phyloP scores from a whole-genome alignment of 305 asterid species.

The Stenogyne calaminthoides region DNA sequence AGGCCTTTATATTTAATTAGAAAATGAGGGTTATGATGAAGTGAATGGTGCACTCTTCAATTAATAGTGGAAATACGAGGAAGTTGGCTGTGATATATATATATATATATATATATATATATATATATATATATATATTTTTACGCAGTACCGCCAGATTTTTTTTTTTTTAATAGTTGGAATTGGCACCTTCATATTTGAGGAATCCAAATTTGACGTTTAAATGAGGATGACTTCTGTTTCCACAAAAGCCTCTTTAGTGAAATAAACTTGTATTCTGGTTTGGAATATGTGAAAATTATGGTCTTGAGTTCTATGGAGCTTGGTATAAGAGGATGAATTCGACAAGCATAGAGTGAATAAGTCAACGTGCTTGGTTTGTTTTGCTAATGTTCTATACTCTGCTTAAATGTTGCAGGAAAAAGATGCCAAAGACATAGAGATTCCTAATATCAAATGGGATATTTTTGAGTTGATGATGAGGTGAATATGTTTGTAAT shows the following conservation, averaged over 20 bases:
- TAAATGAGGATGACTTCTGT: not conserved
- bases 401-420: slow-evolving; percentile 56
- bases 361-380: slow-evolving; percentile 10
- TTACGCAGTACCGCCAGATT: no score
- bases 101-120: no score
- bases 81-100: not conserved
- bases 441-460: slow-evolving; percentile 97
- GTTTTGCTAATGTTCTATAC: slow-evolving; percentile 3
- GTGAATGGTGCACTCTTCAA: not conserved
- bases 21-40: not conserved
- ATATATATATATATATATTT: no score
- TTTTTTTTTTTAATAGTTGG: no score
- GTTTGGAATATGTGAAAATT: not conserved
- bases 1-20: not conserved
- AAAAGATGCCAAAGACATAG: slow-evolving; percentile 96
- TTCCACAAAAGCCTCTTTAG: not conserved
- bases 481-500: slow-evolving; percentile 53
- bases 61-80: not conserved
- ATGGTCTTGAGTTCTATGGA: not conserved
- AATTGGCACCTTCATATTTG: not conserved
- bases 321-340: slow-evolving; percentile 1
- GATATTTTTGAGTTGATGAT: slow-evolving; percentile 97
- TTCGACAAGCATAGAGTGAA: not conserved
- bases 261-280: not conserved
- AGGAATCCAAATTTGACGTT: not conserved